Evolutionary conservation across 768 basidiomycete genomes (phyloP).

Genomic region (Hygrophorus pudorinus): DNA sequence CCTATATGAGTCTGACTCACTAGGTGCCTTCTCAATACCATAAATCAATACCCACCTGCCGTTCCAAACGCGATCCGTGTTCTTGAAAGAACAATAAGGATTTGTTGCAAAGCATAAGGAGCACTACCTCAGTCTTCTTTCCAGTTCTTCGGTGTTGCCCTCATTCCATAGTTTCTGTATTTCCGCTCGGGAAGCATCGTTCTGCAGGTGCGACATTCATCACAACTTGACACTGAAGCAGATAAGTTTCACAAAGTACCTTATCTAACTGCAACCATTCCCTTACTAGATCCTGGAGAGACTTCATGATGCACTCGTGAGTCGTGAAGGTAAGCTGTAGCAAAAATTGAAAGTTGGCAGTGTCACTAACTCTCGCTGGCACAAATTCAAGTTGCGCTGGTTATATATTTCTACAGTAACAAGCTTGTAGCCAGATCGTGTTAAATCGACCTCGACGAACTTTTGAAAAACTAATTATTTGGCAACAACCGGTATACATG

Average conservation of each 20-base stretch:
- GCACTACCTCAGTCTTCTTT: conserved; percentile 44
- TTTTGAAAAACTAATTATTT: too few relatives aligned
- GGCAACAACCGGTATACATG: too few relatives aligned
- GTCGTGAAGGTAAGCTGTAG: too few relatives aligned
- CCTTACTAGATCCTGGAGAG: conserved; percentile 22
- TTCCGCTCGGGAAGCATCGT: conserved; percentile 37
- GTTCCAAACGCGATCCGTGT: conserved; percentile 80
- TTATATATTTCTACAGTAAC: too few relatives aligned
- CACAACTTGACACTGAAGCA: not conserved
- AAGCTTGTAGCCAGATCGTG: too few relatives aligned
- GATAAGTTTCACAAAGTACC: conserved; percentile 17
- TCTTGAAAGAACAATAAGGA: conserved; percentile 23
- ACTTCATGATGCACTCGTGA: too few relatives aligned
- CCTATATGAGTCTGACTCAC: conserved; percentile 29
- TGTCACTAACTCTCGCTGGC: too few relatives aligned
- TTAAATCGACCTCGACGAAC: too few relatives aligned
- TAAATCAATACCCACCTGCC: conserved; percentile 41
- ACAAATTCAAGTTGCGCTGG: too few relatives aligned
- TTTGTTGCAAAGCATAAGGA: not conserved
- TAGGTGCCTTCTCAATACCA: not conserved
- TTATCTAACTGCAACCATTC: conserved; percentile 43
- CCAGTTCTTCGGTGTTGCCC: conserved; percentile 36
- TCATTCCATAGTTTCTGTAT: conserved; percentile 36
- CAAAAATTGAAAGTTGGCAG: too few relatives aligned
- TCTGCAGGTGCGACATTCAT: conserved; percentile 25